Percentiles rank a stretch among this genome's conserved stretches.
Evolutionary conservation across 495 filamentous ascomycete species (phyloP).

Genomic region (Podospora appendiculata): DNA sequence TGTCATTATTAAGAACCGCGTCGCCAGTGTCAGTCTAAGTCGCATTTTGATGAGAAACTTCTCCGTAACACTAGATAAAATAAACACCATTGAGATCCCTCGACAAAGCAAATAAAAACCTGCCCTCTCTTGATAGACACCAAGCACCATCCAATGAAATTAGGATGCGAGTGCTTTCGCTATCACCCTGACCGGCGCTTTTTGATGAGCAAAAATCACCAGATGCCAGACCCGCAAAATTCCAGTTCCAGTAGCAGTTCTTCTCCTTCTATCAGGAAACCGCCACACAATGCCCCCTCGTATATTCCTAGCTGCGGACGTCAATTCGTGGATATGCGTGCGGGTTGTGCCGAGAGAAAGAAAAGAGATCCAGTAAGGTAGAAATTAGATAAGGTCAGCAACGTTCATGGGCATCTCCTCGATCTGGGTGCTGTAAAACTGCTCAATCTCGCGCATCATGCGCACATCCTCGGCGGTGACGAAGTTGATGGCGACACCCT

Average conservation of each 20-base stretch:
- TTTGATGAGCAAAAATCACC: conserved; percentile 19
- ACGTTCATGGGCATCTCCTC: conserved; percentile 99
- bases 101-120: conserved; percentile 14
- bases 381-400: conserved; percentile 50
- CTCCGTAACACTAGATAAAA: conserved; percentile 25
- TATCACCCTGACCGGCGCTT: conserved; percentile 15
- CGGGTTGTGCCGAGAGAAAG: conserved; percentile 21
- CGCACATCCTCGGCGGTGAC: conserved; percentile 96
- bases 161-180: conserved; percentile 16
- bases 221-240: conserved; percentile 21
- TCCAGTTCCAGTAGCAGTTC: conserved; percentile 10
- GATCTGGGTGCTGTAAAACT: conserved; percentile 96
- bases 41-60: conserved; percentile 22
- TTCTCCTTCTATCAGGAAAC: conserved; percentile 20
- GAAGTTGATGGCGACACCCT: conserved; percentile 99
- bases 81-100: conserved; percentile 15
- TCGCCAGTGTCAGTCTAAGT: conserved; percentile 13
- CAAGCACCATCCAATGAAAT: conserved; percentile 23
- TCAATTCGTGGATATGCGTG: conserved; percentile 15
- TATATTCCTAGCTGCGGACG: conserved; percentile 14
- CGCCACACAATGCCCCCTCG: conserved; percentile 17
- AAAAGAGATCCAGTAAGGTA: conserved; percentile 2
- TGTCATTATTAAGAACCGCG: no score
- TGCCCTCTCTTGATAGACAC: conserved; percentile 19
- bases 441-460: conserved; percentile 94